Evolutionary conservation across 2,329 filamentous ascomycete genomes (phyloP), one percentile per base, ranked within the genome.

Genomic region (Epichloe glyceriae): DNA sequence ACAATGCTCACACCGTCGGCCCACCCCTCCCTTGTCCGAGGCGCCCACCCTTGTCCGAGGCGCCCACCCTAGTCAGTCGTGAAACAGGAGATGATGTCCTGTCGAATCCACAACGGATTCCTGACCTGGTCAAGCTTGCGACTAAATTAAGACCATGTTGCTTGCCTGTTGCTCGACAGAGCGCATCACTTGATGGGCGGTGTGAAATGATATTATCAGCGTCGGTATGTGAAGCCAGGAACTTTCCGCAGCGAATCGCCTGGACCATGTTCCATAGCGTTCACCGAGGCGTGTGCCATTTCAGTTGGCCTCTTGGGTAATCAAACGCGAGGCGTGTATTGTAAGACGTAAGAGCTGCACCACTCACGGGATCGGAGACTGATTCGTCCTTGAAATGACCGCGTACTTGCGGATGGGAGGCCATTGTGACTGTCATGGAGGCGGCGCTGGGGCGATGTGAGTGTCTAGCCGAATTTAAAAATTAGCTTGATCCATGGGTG

Each of bases 51-150:
- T 30, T 49, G 43, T 42, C 46, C 52, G 47, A 50, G 50, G 50
- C 51, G 47, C 46, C 48, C 53, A 56, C 50, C 54, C 50, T 54
- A 48, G 56, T 52, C 52, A 42, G 42, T 55, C 51, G 56, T 57
- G 54, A 57, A 57, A 57, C 56, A 57, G 54, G 53, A 55, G 54
- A 37, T 26, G 49, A 34, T 26, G 49, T 51, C 53, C 54, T 52
- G 53, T 51, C 40, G 53, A 54, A 47, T 51, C 55, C 54, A 57
- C 52, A 34, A 38, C 44, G 39, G 52, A 47, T 50, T 55, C 56
- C 55, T 50, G 54, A 52, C 50, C 53, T 48, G 55, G 52, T 52
- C 55, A 56, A 51, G 49, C 51, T 56, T 56, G 56, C 54, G 56
- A 56, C 54, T 44, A 47, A 8, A 40, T 43, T 38, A 30, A 39